Conservation (phyloP, 768 basidiomycete species). For the Lactarius deliciosus region DNA sequence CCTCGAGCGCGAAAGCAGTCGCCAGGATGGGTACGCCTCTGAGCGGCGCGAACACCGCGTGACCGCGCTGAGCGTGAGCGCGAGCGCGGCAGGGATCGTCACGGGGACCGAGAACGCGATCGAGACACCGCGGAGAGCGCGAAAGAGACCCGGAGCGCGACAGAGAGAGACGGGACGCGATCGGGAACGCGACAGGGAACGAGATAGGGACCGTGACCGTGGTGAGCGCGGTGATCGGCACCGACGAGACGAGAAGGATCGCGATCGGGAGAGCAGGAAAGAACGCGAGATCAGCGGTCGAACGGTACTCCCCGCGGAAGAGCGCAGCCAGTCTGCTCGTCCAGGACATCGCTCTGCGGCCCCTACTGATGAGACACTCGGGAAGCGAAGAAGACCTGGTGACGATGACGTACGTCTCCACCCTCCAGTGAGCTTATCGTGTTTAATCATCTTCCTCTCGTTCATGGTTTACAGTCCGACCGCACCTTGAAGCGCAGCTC, state of each 20-base stretch:
- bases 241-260: conserved; percentile 48
- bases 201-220: conserved; percentile 34
- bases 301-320: conserved; percentile 46
- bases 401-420: conserved; percentile 69
- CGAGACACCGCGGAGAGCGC: conserved; percentile 33
- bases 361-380: conserved; percentile 61
- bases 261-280: conserved; percentile 62
- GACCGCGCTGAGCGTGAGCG: conserved; percentile 43
- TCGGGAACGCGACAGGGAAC: conserved; percentile 32
- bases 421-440: neutral
- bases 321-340: conserved; percentile 53
- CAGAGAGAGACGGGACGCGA: conserved; percentile 32
- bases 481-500: conserved; percentile 79
- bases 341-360: conserved; percentile 55
- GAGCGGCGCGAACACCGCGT: conserved; percentile 34
- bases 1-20: conserved; percentile 48
- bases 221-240: conserved; percentile 30
- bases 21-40: conserved; percentile 43
- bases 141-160: conserved; percentile 35
- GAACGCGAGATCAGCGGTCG: conserved; percentile 49
- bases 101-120: conserved; percentile 34
- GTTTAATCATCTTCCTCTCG: neutral
- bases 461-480: conserved; percentile 50
- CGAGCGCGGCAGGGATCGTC: conserved; percentile 35
- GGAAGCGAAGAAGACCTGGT: conserved; percentile 64